Conservation (phyloP, 768 basidiomycete genomes). For the Ramaria sp. region DNA sequence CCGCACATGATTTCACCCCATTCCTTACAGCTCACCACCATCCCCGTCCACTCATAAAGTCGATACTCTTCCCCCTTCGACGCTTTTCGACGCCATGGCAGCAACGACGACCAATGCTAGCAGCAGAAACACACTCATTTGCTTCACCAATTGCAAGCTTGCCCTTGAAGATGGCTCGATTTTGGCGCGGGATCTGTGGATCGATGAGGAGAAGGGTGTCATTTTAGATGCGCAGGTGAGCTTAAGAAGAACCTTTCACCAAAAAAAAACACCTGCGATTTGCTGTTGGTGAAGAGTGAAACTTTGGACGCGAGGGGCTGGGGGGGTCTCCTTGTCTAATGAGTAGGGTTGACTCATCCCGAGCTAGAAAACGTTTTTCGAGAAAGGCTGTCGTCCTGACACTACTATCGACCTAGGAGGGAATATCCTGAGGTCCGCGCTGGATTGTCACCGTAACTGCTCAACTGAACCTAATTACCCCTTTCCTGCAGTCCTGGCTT, state of each 20-base stretch:
- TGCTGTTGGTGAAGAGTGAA: too few relatives aligned
- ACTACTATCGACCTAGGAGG: conserved; percentile 60
- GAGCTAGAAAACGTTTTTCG: conserved; percentile 54
- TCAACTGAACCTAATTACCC: too few relatives aligned
- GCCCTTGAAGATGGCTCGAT: conserved; percentile 72
- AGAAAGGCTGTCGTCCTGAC: conserved; percentile 47
- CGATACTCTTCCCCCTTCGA: too few relatives aligned
- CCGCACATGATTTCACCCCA: too few relatives aligned
- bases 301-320: too few relatives aligned
- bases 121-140: conserved; percentile 54
- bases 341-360: not conserved
- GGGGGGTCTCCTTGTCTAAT: too few relatives aligned
- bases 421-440: conserved; percentile 65
- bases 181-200: conserved; percentile 67
- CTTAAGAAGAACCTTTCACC: not conserved
- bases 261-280: too few relatives aligned
- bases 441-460: too few relatives aligned
- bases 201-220: conserved; percentile 61
- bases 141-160: conserved; percentile 82
- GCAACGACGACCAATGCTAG: too few relatives aligned
- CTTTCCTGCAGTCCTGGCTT: conserved; percentile 57
- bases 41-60: too few relatives aligned
- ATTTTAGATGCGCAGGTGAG: conserved; percentile 67
- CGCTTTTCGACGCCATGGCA: too few relatives aligned
- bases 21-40: too few relatives aligned